phyloP scores from a whole-genome alignment of 1,284 basidiomycete species.

The Austroboletus novae-zelandiae region DNA sequence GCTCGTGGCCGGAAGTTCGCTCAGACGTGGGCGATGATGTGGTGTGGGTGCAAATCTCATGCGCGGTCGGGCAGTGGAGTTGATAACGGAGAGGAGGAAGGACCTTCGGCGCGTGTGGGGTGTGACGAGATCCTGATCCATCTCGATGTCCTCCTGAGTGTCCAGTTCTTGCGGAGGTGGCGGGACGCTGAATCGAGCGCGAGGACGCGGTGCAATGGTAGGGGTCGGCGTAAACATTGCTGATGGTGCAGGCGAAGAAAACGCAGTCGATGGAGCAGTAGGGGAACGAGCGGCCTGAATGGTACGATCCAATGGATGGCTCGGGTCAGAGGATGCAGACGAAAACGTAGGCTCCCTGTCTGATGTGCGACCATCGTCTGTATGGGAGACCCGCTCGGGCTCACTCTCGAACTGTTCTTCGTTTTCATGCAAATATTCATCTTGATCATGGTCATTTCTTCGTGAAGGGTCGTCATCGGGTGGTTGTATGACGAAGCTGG shows the following conservation, averaged over 20 bases:
- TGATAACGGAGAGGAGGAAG: slow-evolving; percentile 75
- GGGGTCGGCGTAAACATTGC: slow-evolving; percentile 63
- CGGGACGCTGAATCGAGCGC: slow-evolving; percentile 58
- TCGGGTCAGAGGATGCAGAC: slow-evolving; percentile 45
- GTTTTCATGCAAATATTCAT: background rate
- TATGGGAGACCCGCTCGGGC: slow-evolving; percentile 19
- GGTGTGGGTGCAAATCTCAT: slow-evolving; percentile 59
- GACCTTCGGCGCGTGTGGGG: slow-evolving; percentile 68
- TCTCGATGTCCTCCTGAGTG: slow-evolving; percentile 25
- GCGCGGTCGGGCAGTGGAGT: slow-evolving; percentile 71
- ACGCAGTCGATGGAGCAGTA: slow-evolving; percentile 27
- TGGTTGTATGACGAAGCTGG: slow-evolving; percentile 26
- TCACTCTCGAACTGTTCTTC: slow-evolving; percentile 22
- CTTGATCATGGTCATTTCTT: slow-evolving; percentile 15
- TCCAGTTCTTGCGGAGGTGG: slow-evolving; percentile 36
- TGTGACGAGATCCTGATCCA: slow-evolving; percentile 45
- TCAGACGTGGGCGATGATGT: slow-evolving; percentile 47
- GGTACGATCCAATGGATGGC: slow-evolving; percentile 25
- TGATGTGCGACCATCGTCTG: slow-evolving; percentile 20
- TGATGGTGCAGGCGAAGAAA: slow-evolving; percentile 48
- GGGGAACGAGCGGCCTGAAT: slow-evolving; percentile 24
- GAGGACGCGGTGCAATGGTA: slow-evolving; percentile 53
- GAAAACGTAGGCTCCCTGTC: slow-evolving; percentile 65
- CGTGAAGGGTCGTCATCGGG: slow-evolving; percentile 14
- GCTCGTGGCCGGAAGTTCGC: slow-evolving; percentile 20